A percentile compares a stretch with the other conserved stretches of the same genome.
These are phyloP conservation scores for Nigrospora osmanthi DNA, from an alignment of 2,329 filamentous ascomycete genomes.

Conservation along the genomic window DNA sequence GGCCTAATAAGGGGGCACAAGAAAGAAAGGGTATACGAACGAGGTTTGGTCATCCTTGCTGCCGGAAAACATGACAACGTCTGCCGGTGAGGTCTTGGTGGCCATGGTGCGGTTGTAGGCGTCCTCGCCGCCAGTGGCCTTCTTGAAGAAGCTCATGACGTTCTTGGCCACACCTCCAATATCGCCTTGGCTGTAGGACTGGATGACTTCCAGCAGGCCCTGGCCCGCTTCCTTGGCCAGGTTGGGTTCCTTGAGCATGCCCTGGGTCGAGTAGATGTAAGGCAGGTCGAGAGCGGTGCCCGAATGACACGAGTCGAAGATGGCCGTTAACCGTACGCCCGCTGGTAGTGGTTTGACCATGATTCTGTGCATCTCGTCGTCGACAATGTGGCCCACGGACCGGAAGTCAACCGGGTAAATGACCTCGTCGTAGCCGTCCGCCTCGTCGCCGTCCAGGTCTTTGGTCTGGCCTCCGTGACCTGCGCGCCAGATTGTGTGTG, in stretches of 20 bases:
- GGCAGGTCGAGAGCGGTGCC: slow-evolving; percentile 71
- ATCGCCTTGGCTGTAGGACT: slow-evolving; percentile 76
- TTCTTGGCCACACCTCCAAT: slow-evolving; percentile 72
- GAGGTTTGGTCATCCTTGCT: slow-evolving; percentile 94
- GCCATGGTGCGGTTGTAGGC: slow-evolving; percentile 72
- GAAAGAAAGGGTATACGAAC: slow-evolving; percentile 40
- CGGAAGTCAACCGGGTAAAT: slow-evolving; percentile 73
- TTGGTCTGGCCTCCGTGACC: slow-evolving; percentile 71
- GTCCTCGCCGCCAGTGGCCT: slow-evolving; percentile 68
- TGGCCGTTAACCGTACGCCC: slow-evolving; percentile 77
- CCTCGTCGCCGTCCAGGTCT: slow-evolving; percentile 67
- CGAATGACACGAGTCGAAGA: slow-evolving; percentile 77
- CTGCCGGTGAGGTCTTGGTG: slow-evolving; percentile 88
- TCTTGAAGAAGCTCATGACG: slow-evolving; percentile 81
- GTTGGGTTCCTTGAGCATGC: slow-evolving; percentile 74
- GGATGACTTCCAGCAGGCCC: slow-evolving; percentile 64
- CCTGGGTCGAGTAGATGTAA: slow-evolving; percentile 75
- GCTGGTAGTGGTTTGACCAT: slow-evolving; percentile 71
- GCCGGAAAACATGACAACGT: slow-evolving; percentile 97
- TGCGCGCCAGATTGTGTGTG: slow-evolving; percentile 17
- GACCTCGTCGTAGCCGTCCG: slow-evolving; percentile 70
- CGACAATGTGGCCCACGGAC: slow-evolving; percentile 63
- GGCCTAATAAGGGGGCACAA: slow-evolving; percentile 10
- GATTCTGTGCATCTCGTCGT: slow-evolving; percentile 71
- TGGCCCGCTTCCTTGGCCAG: slow-evolving; percentile 71